Evolutionary conservation across 768 basidiomycete genomes (phyloP), one percentile per base, ranked within the genome.

Genomic region (Lentinula sp.): DNA sequence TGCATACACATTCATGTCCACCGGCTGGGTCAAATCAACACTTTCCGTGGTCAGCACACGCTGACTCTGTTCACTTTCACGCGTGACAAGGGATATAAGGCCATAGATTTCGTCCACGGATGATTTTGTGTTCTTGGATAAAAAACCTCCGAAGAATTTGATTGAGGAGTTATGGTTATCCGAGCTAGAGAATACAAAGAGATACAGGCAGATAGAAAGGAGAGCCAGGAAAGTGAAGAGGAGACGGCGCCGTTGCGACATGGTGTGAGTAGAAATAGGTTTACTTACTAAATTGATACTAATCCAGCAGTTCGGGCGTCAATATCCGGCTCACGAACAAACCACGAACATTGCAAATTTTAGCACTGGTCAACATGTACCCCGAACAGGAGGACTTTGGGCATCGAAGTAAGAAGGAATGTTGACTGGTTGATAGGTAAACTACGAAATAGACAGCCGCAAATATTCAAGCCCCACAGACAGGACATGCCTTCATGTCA

Each of bases 41-140:
- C 74, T 69, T 18, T 74, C 71, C 40, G 67, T 70, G 60, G 72
- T 75, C 35, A 83, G 67, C 31, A 75, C 70, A 49, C 76, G 74
- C 57, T 78, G 75, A 18, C 48, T 46, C 15, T 77, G 69, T 48
- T 76, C 76, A 34, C 68, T 71, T 61, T 78, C 74, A 34, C 80
- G 76, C 0, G 84, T 83, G 34, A 87, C 81, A 46, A 91, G 78
- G 66, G 87, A 80, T 34, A 91, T 74, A n/a, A 91, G 74, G 0
- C 87, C 89, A 58, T 85, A 88, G 31, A 91, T 83, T 70, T 91
- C 89, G 56, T 81, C 76, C 31, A 81, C 80, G 31, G 50, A 34
- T 13, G 50, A 16, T n/a, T 32, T 32, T 9, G 11, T 32, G 32
- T 54, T 66, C 46, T 48, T 48, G 46, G 46, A 48, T 4, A 18